Evolutionary conservation across 495 filamentous ascomycete species (phyloP).

Genomic region (Sporormia fimetaria): DNA sequence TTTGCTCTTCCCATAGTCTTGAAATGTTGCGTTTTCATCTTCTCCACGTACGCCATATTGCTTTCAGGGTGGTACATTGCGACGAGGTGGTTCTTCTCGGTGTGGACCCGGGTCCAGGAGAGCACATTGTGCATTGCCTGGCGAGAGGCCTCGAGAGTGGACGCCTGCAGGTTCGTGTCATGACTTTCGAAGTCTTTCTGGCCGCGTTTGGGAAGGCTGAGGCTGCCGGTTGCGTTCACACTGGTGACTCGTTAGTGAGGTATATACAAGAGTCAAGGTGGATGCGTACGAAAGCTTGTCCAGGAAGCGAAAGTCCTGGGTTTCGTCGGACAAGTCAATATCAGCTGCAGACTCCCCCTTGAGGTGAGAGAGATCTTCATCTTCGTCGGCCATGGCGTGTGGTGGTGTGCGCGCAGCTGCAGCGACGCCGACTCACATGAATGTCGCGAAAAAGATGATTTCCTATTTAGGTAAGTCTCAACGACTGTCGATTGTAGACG

Average conservation of each 20-base stretch:
- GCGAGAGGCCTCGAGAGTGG: constrained; percentile 66
- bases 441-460: too few relatives aligned
- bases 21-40: constrained; percentile 43
- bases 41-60: constrained; percentile 36
- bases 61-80: constrained; percentile 46
- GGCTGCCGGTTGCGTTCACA: constrained; percentile 18
- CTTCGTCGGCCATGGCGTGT: constrained; percentile 32
- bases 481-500: too few relatives aligned
- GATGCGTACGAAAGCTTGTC: constrained; percentile 43
- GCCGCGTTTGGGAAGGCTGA: constrained; percentile 59
- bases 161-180: constrained; percentile 67
- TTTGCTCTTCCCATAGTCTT: constrained; percentile 47
- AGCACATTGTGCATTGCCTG: constrained; percentile 84
- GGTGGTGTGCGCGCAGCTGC: neutral
- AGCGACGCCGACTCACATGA: too few relatives aligned
- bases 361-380: constrained; percentile 30
- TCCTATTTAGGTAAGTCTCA: too few relatives aligned
- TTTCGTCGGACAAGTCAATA: constrained; percentile 64
- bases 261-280: constrained; percentile 6
- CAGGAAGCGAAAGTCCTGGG: constrained; percentile 79
- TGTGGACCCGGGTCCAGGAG: constrained; percentile 55
- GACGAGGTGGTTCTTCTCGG: constrained; percentile 41
- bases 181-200: constrained; percentile 96
- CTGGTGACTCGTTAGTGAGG: constrained; percentile 4
- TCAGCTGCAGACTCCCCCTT: constrained; percentile 34